Evolutionary conservation across 148 eudicot species (phyloP).

Genomic region (Dysphania ambrosioides): DNA sequence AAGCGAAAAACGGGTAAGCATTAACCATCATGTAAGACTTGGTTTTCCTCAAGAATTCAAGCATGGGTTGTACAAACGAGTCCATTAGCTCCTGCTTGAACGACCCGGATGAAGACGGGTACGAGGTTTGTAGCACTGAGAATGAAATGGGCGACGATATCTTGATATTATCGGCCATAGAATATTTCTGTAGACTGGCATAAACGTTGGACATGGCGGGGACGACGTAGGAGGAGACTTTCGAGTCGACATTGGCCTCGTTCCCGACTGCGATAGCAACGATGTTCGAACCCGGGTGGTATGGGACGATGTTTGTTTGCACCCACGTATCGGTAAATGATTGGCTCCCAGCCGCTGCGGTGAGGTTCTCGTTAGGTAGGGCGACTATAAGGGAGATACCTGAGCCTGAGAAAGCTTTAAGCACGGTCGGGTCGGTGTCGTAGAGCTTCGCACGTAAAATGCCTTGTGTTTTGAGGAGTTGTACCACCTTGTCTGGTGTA

Average conservation of each 20-base stretch:
- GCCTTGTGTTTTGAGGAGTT: constrained; percentile 62
- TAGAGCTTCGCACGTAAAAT: constrained; percentile 57
- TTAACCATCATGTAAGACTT: constrained; percentile 72
- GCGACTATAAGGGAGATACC: constrained; percentile 41
- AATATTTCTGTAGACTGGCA: constrained; percentile 33
- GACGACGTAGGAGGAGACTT: constrained; percentile 44
- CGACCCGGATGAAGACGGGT: constrained; percentile 75
- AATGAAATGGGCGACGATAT: constrained; percentile 69
- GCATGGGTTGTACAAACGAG: constrained; percentile 64
- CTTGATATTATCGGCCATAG: constrained; percentile 33
- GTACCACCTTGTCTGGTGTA: constrained; percentile 54
- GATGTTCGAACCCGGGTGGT: constrained; percentile 39
- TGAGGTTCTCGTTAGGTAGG: constrained; percentile 69
- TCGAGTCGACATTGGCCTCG: constrained; percentile 68
- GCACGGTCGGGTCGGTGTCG: constrained; percentile 46
- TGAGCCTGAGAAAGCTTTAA: constrained; percentile 44
- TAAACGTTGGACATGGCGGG: constrained; percentile 73
- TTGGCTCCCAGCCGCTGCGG: constrained; percentile 54
- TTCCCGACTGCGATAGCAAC: constrained; percentile 79
- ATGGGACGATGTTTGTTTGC: constrained; percentile 43
- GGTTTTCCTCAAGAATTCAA: constrained; percentile 43
- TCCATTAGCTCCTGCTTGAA: constrained; percentile 60
- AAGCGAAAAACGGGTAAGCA: constrained; percentile 81
- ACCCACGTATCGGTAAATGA: constrained; percentile 77
- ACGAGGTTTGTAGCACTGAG: constrained; percentile 43